Conservation (phyloP, 192 early-diverging fungal genomes). For the Borealophlyctis nickersoniae region DNA sequence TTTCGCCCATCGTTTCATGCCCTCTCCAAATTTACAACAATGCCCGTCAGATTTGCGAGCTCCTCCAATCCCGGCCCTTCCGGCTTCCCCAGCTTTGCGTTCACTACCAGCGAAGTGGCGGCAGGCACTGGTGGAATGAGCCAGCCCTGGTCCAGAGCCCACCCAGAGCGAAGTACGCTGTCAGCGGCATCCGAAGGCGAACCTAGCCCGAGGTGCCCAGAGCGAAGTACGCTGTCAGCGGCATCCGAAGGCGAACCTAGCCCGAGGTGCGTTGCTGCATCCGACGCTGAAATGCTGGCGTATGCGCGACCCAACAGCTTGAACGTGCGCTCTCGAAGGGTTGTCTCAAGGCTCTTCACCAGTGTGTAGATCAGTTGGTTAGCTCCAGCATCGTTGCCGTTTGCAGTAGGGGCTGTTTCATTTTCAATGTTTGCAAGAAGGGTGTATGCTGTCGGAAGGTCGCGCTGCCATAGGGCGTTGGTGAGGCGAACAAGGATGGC, state of each 20-base stretch:
- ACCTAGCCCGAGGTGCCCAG: constrained; percentile 1
- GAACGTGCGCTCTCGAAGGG: constrained; percentile 8
- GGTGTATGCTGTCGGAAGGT: constrained; percentile 2
- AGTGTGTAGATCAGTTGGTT: background rate
- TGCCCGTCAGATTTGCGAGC: background rate
- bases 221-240: no score
- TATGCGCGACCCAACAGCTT: background rate
- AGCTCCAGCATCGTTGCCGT: background rate
- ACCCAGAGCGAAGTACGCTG: background rate
- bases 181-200: no score
- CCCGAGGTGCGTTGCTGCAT: constrained; percentile 5
- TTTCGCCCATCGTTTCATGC: no score
- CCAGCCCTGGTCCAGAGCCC: background rate
- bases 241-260: background rate
- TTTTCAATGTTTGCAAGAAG: no score
- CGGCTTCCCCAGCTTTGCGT: background rate
- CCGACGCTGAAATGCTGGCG: constrained; percentile 5
- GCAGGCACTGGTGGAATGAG: background rate
- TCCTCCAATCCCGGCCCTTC: background rate
- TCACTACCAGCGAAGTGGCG: background rate
- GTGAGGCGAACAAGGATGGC: background rate
- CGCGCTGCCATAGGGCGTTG: background rate
- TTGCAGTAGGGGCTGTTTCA: background rate
- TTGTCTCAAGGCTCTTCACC: background rate
- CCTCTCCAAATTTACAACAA: background rate